Evolutionary conservation across 208 protist genomes (phyloP).

Genomic region (Novymonas esmeraldas): DNA sequence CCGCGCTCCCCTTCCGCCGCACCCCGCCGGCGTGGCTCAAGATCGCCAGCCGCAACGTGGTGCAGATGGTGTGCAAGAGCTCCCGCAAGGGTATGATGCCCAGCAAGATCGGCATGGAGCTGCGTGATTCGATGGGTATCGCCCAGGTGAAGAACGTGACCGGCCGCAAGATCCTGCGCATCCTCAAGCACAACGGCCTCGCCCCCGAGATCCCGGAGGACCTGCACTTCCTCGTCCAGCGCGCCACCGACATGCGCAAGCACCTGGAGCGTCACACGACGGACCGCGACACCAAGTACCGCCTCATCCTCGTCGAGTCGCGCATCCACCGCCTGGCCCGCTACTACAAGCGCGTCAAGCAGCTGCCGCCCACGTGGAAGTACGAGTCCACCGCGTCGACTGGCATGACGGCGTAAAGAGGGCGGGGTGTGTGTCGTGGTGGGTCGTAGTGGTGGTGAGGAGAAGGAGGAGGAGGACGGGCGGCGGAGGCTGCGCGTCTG

Average conservation of each 20-base stretch:
- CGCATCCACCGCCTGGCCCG: conserved; percentile 99
- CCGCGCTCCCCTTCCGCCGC: conserved; percentile 98
- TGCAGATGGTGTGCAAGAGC: conserved; percentile 97
- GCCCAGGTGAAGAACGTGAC: conserved; percentile 98
- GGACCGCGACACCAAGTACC: conserved; percentile 99
- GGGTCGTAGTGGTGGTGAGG: too few relatives aligned
- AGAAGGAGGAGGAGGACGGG: too few relatives aligned
- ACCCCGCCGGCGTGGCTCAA: conserved; percentile 99
- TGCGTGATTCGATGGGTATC: conserved; percentile 99
- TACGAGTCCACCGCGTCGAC: conserved; percentile 84
- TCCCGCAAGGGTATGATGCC: conserved; percentile 99
- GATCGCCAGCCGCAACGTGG: conserved; percentile 92
- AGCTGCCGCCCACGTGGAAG: conserved; percentile 87
- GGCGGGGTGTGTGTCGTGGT: neutral
- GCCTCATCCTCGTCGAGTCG: conserved; percentile 99
- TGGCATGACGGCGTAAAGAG: conserved; percentile 59
- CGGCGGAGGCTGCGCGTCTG: too few relatives aligned
- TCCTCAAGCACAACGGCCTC: conserved; percentile 99
- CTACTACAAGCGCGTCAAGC: conserved; percentile 99
- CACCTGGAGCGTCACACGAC: conserved; percentile 98
- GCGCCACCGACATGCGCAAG: conserved; percentile 99
- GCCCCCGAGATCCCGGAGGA: conserved; percentile 99
- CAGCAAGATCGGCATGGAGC: conserved; percentile 99
- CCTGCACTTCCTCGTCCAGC: conserved; percentile 99
- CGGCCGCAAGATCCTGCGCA: conserved; percentile 99